Base-by-base conservation (phyloP, 345 rosid species). In the Eucalyptus marginata region DNA sequence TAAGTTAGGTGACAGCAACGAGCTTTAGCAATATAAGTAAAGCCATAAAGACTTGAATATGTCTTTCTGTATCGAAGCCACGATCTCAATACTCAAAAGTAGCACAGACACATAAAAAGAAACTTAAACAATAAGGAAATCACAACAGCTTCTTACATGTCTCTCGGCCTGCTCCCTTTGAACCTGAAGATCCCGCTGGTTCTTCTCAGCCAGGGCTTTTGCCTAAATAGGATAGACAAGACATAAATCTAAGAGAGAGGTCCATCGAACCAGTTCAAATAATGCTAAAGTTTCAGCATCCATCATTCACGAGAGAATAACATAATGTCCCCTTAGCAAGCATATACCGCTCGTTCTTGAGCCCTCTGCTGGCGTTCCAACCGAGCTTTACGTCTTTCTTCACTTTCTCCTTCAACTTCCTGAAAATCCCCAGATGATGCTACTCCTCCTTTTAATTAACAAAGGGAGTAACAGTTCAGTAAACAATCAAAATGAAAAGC, bases 321-420 rank as follows among this genome's bases (percentile, higher is more conserved):
- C 88, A 10, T 50, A 51, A 88, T 54, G 83, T 15, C 76, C 66
- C 47, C 47, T 76, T 40, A 36, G 47, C 83, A 76, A 91, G 86
- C 84, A 89, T 96, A 88, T 94, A 98, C 99, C 91, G 99, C 99
- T 33, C 99, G 96, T 94, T 98, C 99, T 91, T 97, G 98, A 90
- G 99, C 96, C 95, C 99, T 95, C 88, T 95, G 99, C 88, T 96
- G 98, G 90, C 99, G 99, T 86, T 98, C 98, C 92, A 98, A 91
- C 92, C 99, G 94, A 86, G 99, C 98, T 90, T 95, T 95, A 50
- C 99, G 92, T 90, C 99, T 94, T 90, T 98, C 99, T 92, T 97
- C 99, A 89, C 92, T 97, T 92, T 98, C 99, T 87, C 99, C 99
- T 62, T 94, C 97, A 90, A 97, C 92, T 7, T 97, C 99, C 91